Base-by-base conservation (phyloP, 345 rosid species). In the Populus simonii region DNA sequence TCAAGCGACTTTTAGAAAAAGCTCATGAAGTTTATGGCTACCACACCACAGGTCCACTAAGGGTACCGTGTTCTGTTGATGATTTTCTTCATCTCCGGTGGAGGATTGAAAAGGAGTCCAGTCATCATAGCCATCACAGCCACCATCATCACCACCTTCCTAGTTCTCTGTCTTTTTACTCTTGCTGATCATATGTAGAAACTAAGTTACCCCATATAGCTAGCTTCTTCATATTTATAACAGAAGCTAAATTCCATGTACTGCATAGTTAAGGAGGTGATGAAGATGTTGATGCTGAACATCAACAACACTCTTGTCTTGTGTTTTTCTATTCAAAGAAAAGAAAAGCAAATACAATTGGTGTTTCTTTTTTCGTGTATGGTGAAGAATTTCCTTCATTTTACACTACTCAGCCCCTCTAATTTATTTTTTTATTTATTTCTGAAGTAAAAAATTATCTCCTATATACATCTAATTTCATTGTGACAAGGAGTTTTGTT, bases 11-110 rank as follows among this genome's bases (percentile, higher is more conserved):
- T 16, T 31, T 87, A 20, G 90, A 87, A 2, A 83, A 79, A 76
- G 88, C 88, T 16, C 79, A 74, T 23, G 88, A 87, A 73, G 73
- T 81, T 1, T 87, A 83, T 27, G 88, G 88, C 17, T 87, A 87
- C 80, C 85, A 85, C 61, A 70, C 84, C 17, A 13, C 69, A 7
- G 90, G 88, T 3, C 88, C 88, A 5, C 74, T 87, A 1, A 74
- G 87, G 78, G 81, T 87, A 7, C 90, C 90, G 22, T 87, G 90
- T 55, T 85, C 88, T 25, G 84, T 77, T 22, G 88, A 85, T 53
- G 88, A 85, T 39, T 87, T 87, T 75, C 77, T 87, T 59, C 85
- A 82, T 61, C 81, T 85, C 55, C 85, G 80, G 76, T 82, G 90
- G 88, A 73, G 71, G 78, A 80, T 85, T 61, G 83, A 87, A 71